These are phyloP conservation scores for Aspergillus baeticus DNA, from an alignment of 495 filamentous ascomycete species.

Conservation along the genomic window DNA sequence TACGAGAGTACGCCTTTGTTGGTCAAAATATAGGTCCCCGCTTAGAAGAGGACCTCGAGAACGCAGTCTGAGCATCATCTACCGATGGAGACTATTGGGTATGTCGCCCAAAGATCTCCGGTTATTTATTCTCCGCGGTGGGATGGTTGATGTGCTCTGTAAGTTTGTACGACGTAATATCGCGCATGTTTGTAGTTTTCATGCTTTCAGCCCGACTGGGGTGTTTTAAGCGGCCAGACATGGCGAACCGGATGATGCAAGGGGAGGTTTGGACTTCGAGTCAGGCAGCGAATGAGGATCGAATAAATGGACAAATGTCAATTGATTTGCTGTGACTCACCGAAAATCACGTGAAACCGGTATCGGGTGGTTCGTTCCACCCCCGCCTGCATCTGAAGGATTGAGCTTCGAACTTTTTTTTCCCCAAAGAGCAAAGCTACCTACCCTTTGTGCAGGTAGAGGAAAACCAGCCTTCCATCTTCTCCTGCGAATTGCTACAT, in stretches of 20 bases:
- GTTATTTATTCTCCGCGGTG: too few species aligned
- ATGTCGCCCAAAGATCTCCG: too few species aligned
- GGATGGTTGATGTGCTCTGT: too few species aligned
- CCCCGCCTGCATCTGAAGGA: background rate
- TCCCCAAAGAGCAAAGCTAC: background rate
- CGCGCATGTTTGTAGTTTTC: too few species aligned
- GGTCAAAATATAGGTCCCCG: constrained; percentile 33
- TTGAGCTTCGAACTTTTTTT: constrained; percentile 3
- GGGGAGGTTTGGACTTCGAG: too few species aligned
- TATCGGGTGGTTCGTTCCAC: background rate
- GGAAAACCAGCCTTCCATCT: background rate
- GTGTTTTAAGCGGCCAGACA: too few species aligned
- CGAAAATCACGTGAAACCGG: constrained; percentile 18
- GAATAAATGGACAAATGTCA: constrained; percentile 1
- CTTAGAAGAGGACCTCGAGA: constrained; percentile 25
- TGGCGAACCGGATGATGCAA: too few species aligned
- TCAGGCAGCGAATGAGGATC: constrained; percentile 5
- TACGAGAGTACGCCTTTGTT: constrained; percentile 33
- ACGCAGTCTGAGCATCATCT: constrained; percentile 11
- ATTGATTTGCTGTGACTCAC: constrained; percentile 11
- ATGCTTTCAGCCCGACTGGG: too few species aligned
- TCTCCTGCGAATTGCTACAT: background rate
- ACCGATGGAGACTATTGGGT: too few species aligned
- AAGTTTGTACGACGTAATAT: too few species aligned
- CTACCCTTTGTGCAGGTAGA: background rate